These are phyloP conservation scores for Phialocephala sp. DNA, from an alignment of 2,329 filamentous ascomycete species.

Conservation along the genomic window DNA sequence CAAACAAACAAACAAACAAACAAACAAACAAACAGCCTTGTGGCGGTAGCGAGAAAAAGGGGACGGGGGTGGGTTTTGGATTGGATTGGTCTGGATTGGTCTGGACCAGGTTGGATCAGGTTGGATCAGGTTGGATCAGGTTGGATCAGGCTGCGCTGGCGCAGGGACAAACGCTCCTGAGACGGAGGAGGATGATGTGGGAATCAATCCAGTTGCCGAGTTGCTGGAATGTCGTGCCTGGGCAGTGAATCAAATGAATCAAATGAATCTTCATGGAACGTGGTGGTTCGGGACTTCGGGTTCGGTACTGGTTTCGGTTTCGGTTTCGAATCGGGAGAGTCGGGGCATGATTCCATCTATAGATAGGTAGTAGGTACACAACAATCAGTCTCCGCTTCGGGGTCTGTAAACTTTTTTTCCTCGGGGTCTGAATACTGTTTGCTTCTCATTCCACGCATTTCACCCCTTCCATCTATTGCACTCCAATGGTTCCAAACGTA, in stretches of 20 bases:
- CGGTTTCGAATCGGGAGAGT: slow-evolving; percentile 2
- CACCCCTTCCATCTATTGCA: neutral
- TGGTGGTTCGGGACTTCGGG: neutral
- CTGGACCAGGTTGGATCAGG: too few relatives aligned
- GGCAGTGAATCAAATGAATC: too few relatives aligned
- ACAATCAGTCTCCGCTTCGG: neutral
- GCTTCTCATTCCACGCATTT: neutral
- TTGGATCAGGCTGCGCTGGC: neutral
- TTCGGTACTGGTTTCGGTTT: too few relatives aligned
- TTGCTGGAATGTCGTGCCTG: too few relatives aligned
- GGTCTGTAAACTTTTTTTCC: too few relatives aligned
- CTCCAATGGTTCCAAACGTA: too few relatives aligned
- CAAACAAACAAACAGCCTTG: neutral
- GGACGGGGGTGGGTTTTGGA: neutral
- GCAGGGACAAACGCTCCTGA: neutral
- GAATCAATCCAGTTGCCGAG: too few relatives aligned
- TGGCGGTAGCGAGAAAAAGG: neutral
- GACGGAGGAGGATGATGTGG: too few relatives aligned
- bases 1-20: too few relatives aligned
- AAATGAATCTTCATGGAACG: too few relatives aligned
- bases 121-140: too few relatives aligned
- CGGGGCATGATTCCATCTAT: slow-evolving; percentile 21
- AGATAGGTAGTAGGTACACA: neutral
- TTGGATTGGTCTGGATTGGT: neutral
- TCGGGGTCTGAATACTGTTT: neutral